A percentile compares a stretch with the other conserved stretches of the same genome.
Conservation (phyloP, 129 eudicot genomes). For the Calendula officinalis region DNA sequence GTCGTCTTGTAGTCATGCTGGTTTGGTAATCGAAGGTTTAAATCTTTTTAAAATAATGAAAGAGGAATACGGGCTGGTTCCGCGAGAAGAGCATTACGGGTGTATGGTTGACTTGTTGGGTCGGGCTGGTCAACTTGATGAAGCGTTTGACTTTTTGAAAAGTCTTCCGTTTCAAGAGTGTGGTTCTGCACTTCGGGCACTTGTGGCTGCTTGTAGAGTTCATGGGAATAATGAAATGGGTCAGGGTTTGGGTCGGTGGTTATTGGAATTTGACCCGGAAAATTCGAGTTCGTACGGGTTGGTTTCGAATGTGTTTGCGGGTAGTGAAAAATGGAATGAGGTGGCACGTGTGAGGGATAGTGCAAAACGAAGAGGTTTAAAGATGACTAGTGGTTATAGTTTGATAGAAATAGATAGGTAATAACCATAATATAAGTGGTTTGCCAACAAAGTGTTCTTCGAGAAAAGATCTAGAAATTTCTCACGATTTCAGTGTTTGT, state of each 20-base stretch:
- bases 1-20: constrained; percentile 69
- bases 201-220: constrained; percentile 62
- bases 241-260: constrained; percentile 44
- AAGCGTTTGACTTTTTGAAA: constrained; percentile 46
- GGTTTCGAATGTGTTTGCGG: constrained; percentile 55
- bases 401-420: constrained; percentile 37
- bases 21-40: constrained; percentile 47
- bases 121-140: constrained; percentile 52
- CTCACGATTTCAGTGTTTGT: background rate
- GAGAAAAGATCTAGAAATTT: background rate
- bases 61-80: constrained; percentile 42
- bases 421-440: background rate
- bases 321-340: constrained; percentile 51
- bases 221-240: constrained; percentile 51
- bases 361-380: constrained; percentile 47
- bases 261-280: constrained; percentile 51
- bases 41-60: constrained; percentile 46
- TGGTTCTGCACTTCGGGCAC: constrained; percentile 47
- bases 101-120: constrained; percentile 61
- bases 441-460: background rate
- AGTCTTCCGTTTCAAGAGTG: constrained; percentile 24
- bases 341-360: constrained; percentile 40
- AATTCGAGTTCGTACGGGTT: constrained; percentile 47
- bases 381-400: constrained; percentile 47
- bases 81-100: constrained; percentile 55